These are phyloP conservation scores for Xylaria sp. DNA, from an alignment of 2,329 filamentous ascomycete genomes.

Conservation along the genomic window DNA sequence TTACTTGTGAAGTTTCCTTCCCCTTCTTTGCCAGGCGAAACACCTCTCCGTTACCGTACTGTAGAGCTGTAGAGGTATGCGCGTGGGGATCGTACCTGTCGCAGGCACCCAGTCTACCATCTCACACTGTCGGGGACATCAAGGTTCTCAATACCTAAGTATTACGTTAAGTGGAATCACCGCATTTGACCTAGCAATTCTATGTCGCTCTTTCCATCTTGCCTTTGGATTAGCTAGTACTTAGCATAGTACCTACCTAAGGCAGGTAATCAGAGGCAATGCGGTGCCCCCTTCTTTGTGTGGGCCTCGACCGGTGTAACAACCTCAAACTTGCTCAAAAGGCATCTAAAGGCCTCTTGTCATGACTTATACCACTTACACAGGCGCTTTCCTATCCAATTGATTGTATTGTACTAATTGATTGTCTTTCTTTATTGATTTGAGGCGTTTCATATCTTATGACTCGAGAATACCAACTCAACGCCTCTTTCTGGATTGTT, in stretches of 20 bases:
- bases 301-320: conserved; percentile 35
- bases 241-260: no score
- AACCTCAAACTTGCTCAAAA: conserved; percentile 51
- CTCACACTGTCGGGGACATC: conserved; percentile 13
- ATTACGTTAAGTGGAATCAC: not conserved
- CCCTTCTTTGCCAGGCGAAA: not conserved
- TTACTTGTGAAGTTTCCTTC: not conserved
- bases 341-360: not conserved
- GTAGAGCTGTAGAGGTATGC: not conserved
- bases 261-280: conserved; percentile 9
- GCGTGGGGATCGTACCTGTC: not conserved
- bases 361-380: not conserved
- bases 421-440: not conserved
- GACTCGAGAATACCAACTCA: no score
- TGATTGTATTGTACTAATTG: not conserved
- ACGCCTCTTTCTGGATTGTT: not conserved
- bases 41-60: not conserved
- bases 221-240: not conserved
- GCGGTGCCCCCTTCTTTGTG: conserved; percentile 9
- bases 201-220: not conserved
- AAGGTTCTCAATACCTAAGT: conserved; percentile 24
- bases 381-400: not conserved
- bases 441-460: not conserved
- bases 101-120: not conserved
- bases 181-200: not conserved